These are phyloP conservation scores for Geotrichum citri-aurantii DNA, from an alignment of 1,139 yeast species.

Conservation along the genomic window DNA sequence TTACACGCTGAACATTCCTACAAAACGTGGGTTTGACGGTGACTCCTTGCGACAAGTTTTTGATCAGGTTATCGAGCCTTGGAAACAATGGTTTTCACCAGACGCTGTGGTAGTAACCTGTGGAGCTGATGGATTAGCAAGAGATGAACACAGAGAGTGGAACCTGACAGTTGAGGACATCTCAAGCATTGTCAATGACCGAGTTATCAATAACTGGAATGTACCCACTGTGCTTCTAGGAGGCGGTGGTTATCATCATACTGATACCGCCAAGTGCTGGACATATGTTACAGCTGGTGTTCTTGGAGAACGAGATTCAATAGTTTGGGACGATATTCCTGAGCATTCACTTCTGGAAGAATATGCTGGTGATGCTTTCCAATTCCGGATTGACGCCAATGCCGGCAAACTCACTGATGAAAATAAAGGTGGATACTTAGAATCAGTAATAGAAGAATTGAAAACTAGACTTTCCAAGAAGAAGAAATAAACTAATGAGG, in stretches of 20 bases:
- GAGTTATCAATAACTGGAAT: constrained; percentile 33
- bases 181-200: constrained; percentile 35
- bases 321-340: constrained; percentile 43
- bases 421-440: constrained; percentile 30
- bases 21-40: constrained; percentile 53
- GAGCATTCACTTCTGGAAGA: constrained; percentile 46
- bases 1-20: constrained; percentile 51
- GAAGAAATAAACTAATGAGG: too few relatives aligned
- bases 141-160: constrained; percentile 63
- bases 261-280: constrained; percentile 63
- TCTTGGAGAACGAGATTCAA: constrained; percentile 22
- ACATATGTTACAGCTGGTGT: constrained; percentile 48
- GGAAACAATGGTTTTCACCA: constrained; percentile 41
- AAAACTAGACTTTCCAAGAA: background rate
- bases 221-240: constrained; percentile 50
- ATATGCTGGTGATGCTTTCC: constrained; percentile 45
- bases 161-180: constrained; percentile 54
- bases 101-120: constrained; percentile 57
- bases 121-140: constrained; percentile 66
- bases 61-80: constrained; percentile 43
- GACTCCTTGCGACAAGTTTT: constrained; percentile 38
- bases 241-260: constrained; percentile 72
- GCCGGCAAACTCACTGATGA: constrained; percentile 41
- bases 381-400: constrained; percentile 45
- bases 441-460: constrained; percentile 3